phyloP scores from a whole-genome alignment of 768 basidiomycete species.

The Tulasnella sp. region DNA sequence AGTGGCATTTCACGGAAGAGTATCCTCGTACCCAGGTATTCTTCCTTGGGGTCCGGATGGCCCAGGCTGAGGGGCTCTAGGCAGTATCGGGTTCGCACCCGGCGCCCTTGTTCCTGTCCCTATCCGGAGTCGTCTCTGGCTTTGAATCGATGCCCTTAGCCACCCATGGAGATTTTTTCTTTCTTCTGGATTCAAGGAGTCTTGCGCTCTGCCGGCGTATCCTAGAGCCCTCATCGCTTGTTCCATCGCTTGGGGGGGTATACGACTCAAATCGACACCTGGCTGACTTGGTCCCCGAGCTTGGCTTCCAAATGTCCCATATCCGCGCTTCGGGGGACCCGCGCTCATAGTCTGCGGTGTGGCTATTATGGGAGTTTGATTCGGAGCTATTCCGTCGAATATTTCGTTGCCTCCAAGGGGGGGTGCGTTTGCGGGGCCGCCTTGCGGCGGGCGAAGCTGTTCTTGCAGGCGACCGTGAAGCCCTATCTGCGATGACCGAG shows the following conservation, averaged over 20 bases:
- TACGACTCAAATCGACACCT: conserved; percentile 1
- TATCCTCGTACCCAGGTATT: neutral
- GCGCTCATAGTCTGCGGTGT: neutral
- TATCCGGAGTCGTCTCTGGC: neutral
- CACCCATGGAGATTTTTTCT: neutral
- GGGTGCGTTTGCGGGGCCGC: conserved; percentile 2
- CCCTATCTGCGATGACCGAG: neutral
- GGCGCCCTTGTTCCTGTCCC: neutral
- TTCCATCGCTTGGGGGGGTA: neutral
- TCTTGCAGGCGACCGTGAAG: neutral
- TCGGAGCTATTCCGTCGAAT: neutral
- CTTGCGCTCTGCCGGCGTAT: neutral
- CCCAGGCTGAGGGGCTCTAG: neutral
- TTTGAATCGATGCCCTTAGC: neutral
- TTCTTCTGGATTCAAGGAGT: neutral
- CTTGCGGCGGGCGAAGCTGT: neutral
- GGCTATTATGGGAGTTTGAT: neutral
- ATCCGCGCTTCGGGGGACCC: neutral
- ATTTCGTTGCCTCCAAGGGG: neutral
- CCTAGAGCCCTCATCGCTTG: neutral
- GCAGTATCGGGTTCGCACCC: neutral
- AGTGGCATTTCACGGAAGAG: neutral
- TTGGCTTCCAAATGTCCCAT: neutral
- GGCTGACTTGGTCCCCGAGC: neutral
- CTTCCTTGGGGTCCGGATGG: neutral